Evolutionary conservation across 371 early-diverging fungal genomes (phyloP).

Genomic region (Lichtheimia ornata): DNA sequence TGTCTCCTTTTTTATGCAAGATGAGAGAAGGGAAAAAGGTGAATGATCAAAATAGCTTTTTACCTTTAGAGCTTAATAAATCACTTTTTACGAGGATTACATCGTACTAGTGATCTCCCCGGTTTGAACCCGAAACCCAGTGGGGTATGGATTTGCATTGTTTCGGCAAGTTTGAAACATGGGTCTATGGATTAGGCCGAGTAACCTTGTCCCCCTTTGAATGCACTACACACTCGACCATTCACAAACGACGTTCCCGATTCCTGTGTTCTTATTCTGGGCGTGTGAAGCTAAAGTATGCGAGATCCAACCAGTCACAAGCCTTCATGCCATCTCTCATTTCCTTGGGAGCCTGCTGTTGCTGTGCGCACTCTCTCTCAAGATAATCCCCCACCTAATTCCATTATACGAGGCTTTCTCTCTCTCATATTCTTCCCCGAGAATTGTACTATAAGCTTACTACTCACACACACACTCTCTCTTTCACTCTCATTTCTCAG

Average conservation of each 20-base stretch:
- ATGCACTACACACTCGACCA: background rate
- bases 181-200: background rate
- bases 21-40: background rate
- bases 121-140: background rate
- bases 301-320: background rate
- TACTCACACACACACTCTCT: no score
- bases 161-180: slow-evolving; percentile 2
- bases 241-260: background rate
- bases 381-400: no score
- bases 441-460: no score
- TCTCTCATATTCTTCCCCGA: no score
- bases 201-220: background rate
- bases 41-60: background rate
- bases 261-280: background rate
- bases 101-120: background rate
- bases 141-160: background rate
- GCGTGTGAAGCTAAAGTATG: background rate
- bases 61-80: background rate
- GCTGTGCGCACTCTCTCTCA: no score
- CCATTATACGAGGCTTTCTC: no score
- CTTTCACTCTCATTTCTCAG: no score
- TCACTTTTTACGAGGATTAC: background rate
- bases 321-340: background rate
- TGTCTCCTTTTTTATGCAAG: background rate
- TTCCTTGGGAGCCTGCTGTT: background rate